phyloP scores from a whole-genome alignment of 805 yeast genomes.

The Candida bentonensis region DNA sequence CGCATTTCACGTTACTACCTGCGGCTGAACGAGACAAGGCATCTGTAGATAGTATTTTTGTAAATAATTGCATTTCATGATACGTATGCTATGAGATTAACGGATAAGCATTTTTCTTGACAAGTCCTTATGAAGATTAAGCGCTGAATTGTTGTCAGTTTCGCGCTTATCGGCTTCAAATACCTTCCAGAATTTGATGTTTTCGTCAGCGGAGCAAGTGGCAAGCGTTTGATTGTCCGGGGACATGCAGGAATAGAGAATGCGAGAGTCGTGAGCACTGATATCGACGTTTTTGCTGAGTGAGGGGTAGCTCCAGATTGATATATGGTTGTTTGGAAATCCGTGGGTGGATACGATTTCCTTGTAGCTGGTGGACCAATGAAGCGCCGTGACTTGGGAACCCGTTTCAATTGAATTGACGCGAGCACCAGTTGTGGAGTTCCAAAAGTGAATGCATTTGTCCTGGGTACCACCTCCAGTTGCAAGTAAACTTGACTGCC shows the following conservation, averaged over 20 bases:
- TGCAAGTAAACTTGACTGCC: constrained; percentile 68
- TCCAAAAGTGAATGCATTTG: constrained; percentile 86
- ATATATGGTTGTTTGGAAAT: constrained; percentile 71
- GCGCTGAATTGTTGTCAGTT: not conserved
- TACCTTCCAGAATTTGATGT: constrained; percentile 84
- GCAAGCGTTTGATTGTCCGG: constrained; percentile 87
- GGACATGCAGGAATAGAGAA: constrained; percentile 66
- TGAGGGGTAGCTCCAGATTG: constrained; percentile 75
- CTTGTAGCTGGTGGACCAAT: constrained; percentile 53
- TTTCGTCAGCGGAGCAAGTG: constrained; percentile 93
- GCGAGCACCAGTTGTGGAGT: constrained; percentile 77
- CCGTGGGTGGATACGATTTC: constrained; percentile 94
- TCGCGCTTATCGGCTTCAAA: constrained; percentile 36
- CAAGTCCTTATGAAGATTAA: not conserved
- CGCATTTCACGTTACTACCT: not conserved
- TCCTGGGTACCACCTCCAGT: constrained; percentile 96
- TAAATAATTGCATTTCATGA: not conserved
- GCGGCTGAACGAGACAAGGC: not conserved
- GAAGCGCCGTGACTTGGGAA: constrained; percentile 84
- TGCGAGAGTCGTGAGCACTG: constrained; percentile 82
- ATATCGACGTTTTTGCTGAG: constrained; percentile 81
- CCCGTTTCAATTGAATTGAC: constrained; percentile 81
- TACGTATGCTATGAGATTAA: not conserved
- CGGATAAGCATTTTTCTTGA: not conserved
- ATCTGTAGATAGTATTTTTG: not conserved